Evolutionary conservation across 2,329 filamentous ascomycete species (phyloP).

Genomic region (Trichoderma harzianum): DNA sequence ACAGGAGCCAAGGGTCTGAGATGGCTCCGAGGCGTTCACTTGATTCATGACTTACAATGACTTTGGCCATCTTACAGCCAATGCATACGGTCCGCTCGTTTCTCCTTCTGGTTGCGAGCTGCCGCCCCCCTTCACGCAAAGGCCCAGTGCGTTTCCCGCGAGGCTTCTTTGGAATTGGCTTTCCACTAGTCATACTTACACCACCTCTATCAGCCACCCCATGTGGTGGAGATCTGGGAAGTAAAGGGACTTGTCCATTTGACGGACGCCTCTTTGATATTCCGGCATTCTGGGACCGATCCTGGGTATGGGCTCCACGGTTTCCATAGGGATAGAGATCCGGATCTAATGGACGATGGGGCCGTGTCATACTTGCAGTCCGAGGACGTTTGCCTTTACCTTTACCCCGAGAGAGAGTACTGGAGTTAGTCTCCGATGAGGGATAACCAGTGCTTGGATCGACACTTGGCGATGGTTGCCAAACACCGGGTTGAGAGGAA

Average conservation of each 20-base stretch:
- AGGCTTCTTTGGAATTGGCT: neutral
- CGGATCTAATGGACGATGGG: neutral
- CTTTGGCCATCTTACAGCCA: conserved; percentile 15
- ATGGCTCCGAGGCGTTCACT: neutral
- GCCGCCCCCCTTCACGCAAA: neutral
- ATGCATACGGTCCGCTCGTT: conserved; percentile 16
- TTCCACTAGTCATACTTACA: neutral
- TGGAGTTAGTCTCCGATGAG: neutral
- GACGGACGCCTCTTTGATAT: neutral
- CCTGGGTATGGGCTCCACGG: neutral
- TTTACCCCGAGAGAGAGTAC: neutral
- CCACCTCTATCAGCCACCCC: neutral
- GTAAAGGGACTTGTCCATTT: neutral
- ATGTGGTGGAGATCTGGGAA: neutral
- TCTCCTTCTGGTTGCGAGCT: conserved; percentile 8
- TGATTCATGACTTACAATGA: neutral
- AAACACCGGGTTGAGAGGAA: neutral
- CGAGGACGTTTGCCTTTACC: neutral
- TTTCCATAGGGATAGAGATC: neutral
- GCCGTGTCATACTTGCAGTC: neutral
- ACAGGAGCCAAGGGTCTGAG: neutral
- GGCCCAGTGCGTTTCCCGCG: neutral
- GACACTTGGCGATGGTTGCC: neutral
- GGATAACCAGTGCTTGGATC: neutral
- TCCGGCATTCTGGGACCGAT: neutral